These are phyloP conservation scores for Termitomyces sp. DNA, from an alignment of 768 basidiomycete genomes.

Conservation along the genomic window DNA sequence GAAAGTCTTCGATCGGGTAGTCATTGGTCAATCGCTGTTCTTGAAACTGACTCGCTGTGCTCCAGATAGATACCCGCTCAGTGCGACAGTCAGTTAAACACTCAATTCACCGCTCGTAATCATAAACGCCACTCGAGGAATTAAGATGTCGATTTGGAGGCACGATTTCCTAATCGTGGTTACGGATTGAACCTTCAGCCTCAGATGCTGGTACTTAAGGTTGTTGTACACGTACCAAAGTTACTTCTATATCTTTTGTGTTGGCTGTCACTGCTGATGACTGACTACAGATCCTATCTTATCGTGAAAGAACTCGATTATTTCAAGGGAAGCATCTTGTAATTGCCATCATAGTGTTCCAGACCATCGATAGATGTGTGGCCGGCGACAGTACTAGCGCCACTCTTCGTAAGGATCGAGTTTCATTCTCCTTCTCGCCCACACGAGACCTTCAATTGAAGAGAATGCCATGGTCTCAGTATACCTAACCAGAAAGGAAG, in stretches of 20 bases:
- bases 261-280: background rate
- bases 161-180: background rate
- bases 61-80: background rate
- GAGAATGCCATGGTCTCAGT: background rate
- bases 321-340: background rate
- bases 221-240: background rate
- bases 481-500: background rate
- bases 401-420: background rate
- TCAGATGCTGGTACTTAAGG: background rate
- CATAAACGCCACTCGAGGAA: background rate
- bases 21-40: background rate
- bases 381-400: background rate
- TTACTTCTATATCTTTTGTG: background rate
- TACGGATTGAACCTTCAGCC: background rate
- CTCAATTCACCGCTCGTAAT: background rate
- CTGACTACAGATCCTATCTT: background rate
- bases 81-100: background rate
- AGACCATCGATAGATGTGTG: background rate
- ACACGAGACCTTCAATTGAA: background rate
- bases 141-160: background rate
- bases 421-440: background rate
- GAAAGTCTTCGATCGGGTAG: background rate
- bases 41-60: background rate
- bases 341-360: background rate
- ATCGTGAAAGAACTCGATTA: background rate